Evolutionary conservation across 225 moss, liverwort and hornwort species (phyloP).

Genomic region (Marchantia polymorpha): DNA sequence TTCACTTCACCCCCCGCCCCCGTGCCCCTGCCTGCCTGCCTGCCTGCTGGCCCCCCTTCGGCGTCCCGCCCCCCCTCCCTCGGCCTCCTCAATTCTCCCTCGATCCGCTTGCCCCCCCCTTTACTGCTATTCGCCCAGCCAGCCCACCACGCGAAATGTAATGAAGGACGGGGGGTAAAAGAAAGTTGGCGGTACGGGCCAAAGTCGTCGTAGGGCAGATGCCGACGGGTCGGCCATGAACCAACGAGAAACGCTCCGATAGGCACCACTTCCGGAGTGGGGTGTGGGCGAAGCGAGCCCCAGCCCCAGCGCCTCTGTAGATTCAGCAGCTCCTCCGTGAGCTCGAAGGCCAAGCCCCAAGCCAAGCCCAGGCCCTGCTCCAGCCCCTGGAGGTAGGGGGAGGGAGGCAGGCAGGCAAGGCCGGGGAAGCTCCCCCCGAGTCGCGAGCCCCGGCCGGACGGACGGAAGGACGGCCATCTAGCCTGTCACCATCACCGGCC

Average conservation of each 20-base stretch:
- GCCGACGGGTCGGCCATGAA: background rate
- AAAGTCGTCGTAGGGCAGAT: no score
- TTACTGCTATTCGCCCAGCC: background rate
- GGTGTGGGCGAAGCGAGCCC: background rate
- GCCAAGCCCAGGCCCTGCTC: background rate
- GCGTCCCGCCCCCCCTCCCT: background rate
- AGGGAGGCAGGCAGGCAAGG: background rate
- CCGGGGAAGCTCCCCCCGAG: background rate
- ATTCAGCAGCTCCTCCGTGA: background rate
- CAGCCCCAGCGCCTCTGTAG: background rate
- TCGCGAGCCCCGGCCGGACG: no score
- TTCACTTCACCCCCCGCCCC: background rate
- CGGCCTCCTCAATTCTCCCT: background rate
- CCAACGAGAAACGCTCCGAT: background rate
- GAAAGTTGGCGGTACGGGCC: no score
- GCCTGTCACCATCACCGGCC: background rate
- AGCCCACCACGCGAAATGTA: conserved; percentile 1
- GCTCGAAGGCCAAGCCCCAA: background rate
- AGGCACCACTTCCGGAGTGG: no score
- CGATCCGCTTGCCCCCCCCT: background rate
- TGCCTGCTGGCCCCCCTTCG: background rate
- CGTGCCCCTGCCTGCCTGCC: background rate
- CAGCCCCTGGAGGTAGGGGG: background rate
- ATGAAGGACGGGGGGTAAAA: no score
- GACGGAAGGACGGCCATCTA: background rate